A percentile compares a stretch with the other conserved stretches of the same genome.
Conservation (phyloP, 2,329 filamentous ascomycete genomes). For the Colletotrichum tabaci region DNA sequence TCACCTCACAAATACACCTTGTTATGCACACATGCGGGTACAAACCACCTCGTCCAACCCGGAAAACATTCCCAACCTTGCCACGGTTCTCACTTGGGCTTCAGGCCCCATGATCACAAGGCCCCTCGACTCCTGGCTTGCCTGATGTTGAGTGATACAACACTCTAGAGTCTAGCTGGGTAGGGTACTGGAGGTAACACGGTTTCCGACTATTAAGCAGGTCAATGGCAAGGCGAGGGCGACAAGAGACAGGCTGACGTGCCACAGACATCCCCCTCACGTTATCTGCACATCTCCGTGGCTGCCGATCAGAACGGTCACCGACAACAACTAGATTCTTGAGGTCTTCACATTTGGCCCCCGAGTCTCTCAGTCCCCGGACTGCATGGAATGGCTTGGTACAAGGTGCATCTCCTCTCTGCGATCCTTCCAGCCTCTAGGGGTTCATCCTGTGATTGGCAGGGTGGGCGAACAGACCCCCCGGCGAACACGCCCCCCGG, state of each 20-base stretch:
- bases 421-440: slow-evolving; percentile 2
- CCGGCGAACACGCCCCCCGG: slow-evolving; percentile 4
- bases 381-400: slow-evolving; percentile 16
- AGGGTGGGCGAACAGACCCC: slow-evolving; percentile 22
- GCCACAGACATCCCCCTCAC: background rate
- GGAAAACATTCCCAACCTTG: slow-evolving; percentile 13
- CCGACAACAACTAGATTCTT: background rate
- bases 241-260: slow-evolving; percentile 9
- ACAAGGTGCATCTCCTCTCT: slow-evolving; percentile 8
- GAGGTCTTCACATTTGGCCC: slow-evolving; percentile 5
- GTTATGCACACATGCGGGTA: background rate
- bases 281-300: slow-evolving; percentile 1
- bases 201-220: background rate
- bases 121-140: slow-evolving; percentile 14
- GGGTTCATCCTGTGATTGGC: slow-evolving; percentile 35
- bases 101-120: background rate
- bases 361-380: background rate
- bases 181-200: background rate
- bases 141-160: slow-evolving; percentile 23
- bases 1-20: background rate
- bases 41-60: slow-evolving; percentile 4
- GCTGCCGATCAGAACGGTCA: slow-evolving; percentile 5
- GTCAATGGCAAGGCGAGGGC: slow-evolving; percentile 1
- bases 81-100: slow-evolving; percentile 11
- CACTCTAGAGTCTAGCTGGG: background rate